Evolutionary conservation across 345 rosid genomes (phyloP).

Genomic region (Eucalyptus guilfoylei): DNA sequence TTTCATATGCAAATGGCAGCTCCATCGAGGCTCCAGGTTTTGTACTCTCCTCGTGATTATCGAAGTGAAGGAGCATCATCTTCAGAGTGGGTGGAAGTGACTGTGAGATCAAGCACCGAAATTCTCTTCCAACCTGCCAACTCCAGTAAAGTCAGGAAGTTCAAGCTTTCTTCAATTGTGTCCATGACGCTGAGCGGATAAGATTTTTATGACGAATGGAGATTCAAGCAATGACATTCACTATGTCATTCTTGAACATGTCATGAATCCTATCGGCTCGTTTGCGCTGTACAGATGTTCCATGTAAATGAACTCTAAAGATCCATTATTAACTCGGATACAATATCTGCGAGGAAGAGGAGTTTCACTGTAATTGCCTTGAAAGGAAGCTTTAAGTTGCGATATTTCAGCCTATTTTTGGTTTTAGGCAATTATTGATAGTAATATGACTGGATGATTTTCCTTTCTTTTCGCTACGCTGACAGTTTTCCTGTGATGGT

Average conservation of each 20-base stretch:
- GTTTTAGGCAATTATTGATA: not conserved
- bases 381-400: not conserved
- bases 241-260: not conserved
- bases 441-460: not conserved
- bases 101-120: conserved; percentile 75
- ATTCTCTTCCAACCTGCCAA: conserved; percentile 54
- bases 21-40: conserved; percentile 60
- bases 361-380: not conserved
- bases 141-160: conserved; percentile 48
- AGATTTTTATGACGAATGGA: not conserved
- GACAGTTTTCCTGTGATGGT: not conserved
- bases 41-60: conserved; percentile 71
- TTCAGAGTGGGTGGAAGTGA: conserved; percentile 69
- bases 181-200: conserved; percentile 73
- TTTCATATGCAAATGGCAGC: conserved; percentile 31
- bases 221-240: not conserved
- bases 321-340: not conserved
- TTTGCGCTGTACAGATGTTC: not conserved
- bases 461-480: not conserved
- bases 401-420: not conserved
- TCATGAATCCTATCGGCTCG: not conserved
- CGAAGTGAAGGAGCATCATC: conserved; percentile 63
- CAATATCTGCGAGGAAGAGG: not conserved
- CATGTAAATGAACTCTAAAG: not conserved
- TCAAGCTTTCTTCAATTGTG: conserved; percentile 58